phyloP scores from a whole-genome alignment of 192 early-diverging fungal species.

The Backusella circina region DNA sequence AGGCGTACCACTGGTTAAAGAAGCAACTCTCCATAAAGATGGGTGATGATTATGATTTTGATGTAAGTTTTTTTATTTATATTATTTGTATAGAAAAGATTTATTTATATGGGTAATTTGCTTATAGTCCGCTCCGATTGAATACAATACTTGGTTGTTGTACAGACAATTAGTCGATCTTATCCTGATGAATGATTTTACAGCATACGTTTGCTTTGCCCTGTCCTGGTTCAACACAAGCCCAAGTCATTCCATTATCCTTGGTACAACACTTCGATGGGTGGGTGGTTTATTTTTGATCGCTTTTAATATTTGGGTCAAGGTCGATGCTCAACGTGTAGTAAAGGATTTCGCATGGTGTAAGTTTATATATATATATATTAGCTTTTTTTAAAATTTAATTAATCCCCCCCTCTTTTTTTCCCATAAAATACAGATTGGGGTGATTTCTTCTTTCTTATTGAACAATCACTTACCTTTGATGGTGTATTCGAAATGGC shows the following conservation, averaged over 20 bases:
- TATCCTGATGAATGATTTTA: constrained; percentile 92
- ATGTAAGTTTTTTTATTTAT: constrained; percentile 42
- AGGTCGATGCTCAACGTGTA: constrained; percentile 90
- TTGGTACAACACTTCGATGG: constrained; percentile 71
- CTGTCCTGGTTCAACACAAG: constrained; percentile 71
- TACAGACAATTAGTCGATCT: constrained; percentile 92
- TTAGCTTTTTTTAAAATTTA: not conserved
- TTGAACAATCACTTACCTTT: constrained; percentile 86
- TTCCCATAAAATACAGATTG: constrained; percentile 70
- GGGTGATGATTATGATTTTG: constrained; percentile 77
- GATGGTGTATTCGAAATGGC: constrained; percentile 96
- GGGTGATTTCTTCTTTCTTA: constrained; percentile 98
- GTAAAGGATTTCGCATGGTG: constrained; percentile 98
- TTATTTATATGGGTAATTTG: not conserved
- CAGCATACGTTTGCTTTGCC: constrained; percentile 79
- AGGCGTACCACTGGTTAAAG: constrained; percentile 58
- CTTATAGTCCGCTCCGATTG: constrained; percentile 70
- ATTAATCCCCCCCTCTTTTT: not conserved
- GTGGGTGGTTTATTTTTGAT: constrained; percentile 76
- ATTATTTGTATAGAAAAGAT: not conserved
- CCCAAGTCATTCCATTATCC: constrained; percentile 57
- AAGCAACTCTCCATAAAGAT: constrained; percentile 73
- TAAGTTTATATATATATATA: constrained; percentile 43
- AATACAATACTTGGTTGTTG: constrained; percentile 96
- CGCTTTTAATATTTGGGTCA: constrained; percentile 94